Percentiles rank a stretch among this genome's conserved stretches.
Evolutionary conservation across 1,284 basidiomycete genomes (phyloP).

Genomic region (Stereum hirsutum): DNA sequence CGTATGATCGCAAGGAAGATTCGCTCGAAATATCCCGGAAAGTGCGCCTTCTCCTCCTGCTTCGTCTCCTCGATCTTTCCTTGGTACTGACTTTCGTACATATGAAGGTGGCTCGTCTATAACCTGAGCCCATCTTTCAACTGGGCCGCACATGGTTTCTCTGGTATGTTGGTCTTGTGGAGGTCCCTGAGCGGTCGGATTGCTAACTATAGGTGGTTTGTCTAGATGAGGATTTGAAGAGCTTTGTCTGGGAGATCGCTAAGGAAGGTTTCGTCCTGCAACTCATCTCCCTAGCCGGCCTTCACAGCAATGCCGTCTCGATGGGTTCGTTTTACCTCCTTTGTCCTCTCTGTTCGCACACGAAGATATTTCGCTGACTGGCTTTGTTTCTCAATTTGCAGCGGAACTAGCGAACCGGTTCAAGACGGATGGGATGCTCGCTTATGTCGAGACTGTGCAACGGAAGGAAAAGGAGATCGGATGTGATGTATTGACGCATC

Average conservation of each 20-base stretch:
- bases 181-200: neutral
- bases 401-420: slow-evolving; percentile 71
- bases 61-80: slow-evolving; percentile 12
- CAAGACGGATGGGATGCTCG: slow-evolving; percentile 82
- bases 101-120: slow-evolving; percentile 75
- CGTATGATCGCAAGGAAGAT: slow-evolving; percentile 73
- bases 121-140: slow-evolving; percentile 94
- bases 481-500: slow-evolving; percentile 88
- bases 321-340: slow-evolving; percentile 42
- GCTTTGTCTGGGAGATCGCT: slow-evolving; percentile 86
- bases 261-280: slow-evolving; percentile 88
- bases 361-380: neutral
- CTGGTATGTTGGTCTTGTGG: slow-evolving; percentile 31
- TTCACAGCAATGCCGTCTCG: slow-evolving; percentile 79
- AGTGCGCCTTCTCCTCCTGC: slow-evolving; percentile 27
- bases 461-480: slow-evolving; percentile 85
- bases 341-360: neutral
- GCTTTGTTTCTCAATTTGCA: slow-evolving; percentile 20
- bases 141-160: slow-evolving; percentile 81
- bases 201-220: neutral
- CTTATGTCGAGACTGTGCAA: slow-evolving; percentile 80
- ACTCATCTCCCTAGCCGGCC: slow-evolving; percentile 79
- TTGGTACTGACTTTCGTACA: neutral
- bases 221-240: slow-evolving; percentile 65
- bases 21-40: slow-evolving; percentile 63